Evolutionary conservation across 257 asterid genomes (phyloP), one percentile per base, ranked within the genome.

Genomic region (Capsicum baccatum): DNA sequence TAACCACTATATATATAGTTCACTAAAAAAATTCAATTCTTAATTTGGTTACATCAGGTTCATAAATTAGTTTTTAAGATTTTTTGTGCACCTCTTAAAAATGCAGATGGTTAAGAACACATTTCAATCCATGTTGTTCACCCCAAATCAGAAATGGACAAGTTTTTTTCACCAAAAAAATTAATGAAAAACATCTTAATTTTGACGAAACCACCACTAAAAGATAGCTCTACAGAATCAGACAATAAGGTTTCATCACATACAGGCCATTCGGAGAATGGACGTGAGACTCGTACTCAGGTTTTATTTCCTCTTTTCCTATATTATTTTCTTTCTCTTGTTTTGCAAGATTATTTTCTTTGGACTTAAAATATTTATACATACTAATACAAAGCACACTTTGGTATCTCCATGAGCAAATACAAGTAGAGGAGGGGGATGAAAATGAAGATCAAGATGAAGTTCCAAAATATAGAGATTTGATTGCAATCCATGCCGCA

Each of bases 401-500:
- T 56, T 39, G 79, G n/a, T 64, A 58, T 39, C 17, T 56, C 26
- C 63, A 44, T 37, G 26, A 47, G 60, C 68, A 81, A 70, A 15
- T 58, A 19, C n/a, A 57, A 11, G 52, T 83, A 64, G 86, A 83
- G 62, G 85, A 56, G 37, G 47, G 50, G 6, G 14, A 83, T 0
- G 78, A 85, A 10, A 84, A 83, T 0, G 74, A 81, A 5, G 83
- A 82, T 35, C 47, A 50, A 42, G 33, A 47, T 8, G 37, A 79
- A 37, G 62, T 60, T 48, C 83, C 78, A 19, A 87, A 79, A 69
- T 87, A 87, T 76, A 84, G 59, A 73, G 58, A 33, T 59, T 47
- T 87, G 19, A 87, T 87, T 74, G 82, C 87, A 17, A 87, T 87
- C 82, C 87, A 82, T 67, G 89, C 89, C 14, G 81, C 83, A 8